Conservation (phyloP, 2,329 filamentous ascomycete species). For the Monosporascus sp. region DNA sequence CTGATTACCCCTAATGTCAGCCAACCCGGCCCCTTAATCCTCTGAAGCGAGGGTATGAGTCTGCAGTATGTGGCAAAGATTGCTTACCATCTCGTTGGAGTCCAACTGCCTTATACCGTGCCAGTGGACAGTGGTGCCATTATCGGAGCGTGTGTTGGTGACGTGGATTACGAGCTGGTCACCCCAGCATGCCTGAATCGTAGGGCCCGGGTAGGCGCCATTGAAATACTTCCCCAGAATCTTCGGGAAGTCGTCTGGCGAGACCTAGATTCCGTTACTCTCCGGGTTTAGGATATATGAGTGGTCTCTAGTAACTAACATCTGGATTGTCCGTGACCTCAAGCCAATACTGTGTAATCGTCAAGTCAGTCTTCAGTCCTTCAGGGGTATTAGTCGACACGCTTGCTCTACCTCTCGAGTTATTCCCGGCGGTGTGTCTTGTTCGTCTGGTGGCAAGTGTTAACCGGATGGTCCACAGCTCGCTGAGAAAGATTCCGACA, state of each 20-base stretch:
- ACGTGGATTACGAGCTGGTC: conserved; percentile 23
- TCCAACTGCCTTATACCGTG: conserved; percentile 29
- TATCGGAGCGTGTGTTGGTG: conserved; percentile 15
- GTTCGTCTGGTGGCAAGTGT: conserved; percentile 3
- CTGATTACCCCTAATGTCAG: not conserved
- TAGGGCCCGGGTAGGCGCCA: conserved; percentile 19
- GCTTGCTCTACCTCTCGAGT: conserved; percentile 5
- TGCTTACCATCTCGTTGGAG: conserved; percentile 19
- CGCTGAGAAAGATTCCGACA: not conserved
- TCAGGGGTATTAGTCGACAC: not conserved
- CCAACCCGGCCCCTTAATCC: not conserved
- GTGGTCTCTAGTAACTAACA: conserved; percentile 1
- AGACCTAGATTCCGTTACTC: conserved; percentile 2
- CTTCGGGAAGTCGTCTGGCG: conserved; percentile 11
- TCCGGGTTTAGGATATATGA: not conserved
- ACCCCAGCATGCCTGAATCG: conserved; percentile 25
- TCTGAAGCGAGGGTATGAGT: not conserved
- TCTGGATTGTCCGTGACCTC: conserved; percentile 7
- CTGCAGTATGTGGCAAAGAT: not conserved
- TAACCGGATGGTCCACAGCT: no score
- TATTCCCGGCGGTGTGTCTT: conserved; percentile 4
- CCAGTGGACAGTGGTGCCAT: conserved; percentile 31
- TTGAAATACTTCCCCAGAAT: conserved; percentile 17
- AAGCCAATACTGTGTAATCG: conserved; percentile 8
- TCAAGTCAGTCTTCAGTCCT: not conserved